Conservation (phyloP, 179 eudicot genomes). For the Patellifolia procumbens region DNA sequence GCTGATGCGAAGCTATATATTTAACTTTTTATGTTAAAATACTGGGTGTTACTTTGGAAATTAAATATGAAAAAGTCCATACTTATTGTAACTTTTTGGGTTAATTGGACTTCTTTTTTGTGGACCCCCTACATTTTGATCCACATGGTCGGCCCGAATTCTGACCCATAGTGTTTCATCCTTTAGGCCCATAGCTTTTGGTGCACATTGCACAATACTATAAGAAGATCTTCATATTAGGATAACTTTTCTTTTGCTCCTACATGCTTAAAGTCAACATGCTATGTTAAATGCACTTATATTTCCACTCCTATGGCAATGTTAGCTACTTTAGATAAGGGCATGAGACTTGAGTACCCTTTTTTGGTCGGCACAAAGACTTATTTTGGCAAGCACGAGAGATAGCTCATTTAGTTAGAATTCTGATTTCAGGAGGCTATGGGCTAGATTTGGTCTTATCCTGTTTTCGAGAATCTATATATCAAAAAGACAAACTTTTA, state of each 20-base stretch:
- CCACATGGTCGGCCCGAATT: conserved; percentile 74
- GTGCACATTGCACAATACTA: conserved; percentile 14
- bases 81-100: conserved; percentile 27
- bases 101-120: conserved; percentile 24
- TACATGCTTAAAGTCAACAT: conserved; percentile 26
- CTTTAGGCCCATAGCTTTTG: conserved; percentile 39
- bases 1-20: conserved; percentile 20
- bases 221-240: conserved; percentile 19
- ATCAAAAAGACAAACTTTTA: no score
- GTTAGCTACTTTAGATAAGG: no score
- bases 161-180: conserved; percentile 56
- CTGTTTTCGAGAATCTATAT: no score
- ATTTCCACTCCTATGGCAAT: not conserved
- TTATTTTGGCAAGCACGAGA: no score
- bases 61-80: conserved; percentile 23
- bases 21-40: not conserved
- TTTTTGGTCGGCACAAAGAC: no score
- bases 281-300: conserved; percentile 14
- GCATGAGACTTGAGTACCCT: no score
- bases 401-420: no score
- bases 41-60: not conserved
- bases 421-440: no score
- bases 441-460: no score
- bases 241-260: not conserved
- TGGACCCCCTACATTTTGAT: conserved; percentile 57